Conservation (phyloP, 148 eudicot species). For the Rhododendron vialii region DNA sequence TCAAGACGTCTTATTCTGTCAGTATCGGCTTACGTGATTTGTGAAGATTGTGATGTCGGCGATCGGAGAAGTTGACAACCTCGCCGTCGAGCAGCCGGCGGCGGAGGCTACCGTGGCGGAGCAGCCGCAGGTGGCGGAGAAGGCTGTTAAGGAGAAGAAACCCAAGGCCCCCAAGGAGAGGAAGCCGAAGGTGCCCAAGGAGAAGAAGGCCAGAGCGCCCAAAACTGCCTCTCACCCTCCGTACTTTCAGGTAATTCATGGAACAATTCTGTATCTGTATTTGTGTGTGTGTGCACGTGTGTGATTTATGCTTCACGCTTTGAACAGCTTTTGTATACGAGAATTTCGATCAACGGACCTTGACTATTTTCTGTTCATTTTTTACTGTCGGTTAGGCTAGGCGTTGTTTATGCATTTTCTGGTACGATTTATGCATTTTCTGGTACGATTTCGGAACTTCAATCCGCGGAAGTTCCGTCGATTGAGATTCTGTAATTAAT, state of each 20-base stretch:
- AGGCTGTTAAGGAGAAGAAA: conserved; percentile 38
- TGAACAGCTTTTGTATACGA: background rate
- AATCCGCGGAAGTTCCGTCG: background rate
- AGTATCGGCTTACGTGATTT: background rate
- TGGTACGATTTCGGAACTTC: background rate
- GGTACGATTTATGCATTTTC: background rate
- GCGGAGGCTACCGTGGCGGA: conserved; percentile 2
- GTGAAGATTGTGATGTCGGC: conserved; percentile 29
- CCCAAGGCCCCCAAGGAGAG: conserved; percentile 28
- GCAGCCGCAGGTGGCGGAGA: conserved; percentile 11
- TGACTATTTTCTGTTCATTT: no score
- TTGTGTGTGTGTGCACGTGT: background rate
- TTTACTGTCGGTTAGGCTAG: no score
- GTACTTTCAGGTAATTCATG: conserved; percentile 50
- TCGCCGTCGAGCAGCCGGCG: conserved; percentile 5
- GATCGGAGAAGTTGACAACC: conserved; percentile 24
- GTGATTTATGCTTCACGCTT: background rate
- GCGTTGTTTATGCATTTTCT: background rate
- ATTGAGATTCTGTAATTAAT: background rate
- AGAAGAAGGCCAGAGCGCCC: conserved; percentile 28
- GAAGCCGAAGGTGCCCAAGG: conserved; percentile 21
- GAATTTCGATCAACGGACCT: background rate
- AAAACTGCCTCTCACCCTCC: conserved; percentile 66
- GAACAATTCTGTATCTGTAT: background rate
- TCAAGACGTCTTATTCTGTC: background rate